Percentiles rank a stretch among this genome's conserved stretches.
Conservation (phyloP, 169 alveolate genomes). For the Perkinsus marinus region DNA sequence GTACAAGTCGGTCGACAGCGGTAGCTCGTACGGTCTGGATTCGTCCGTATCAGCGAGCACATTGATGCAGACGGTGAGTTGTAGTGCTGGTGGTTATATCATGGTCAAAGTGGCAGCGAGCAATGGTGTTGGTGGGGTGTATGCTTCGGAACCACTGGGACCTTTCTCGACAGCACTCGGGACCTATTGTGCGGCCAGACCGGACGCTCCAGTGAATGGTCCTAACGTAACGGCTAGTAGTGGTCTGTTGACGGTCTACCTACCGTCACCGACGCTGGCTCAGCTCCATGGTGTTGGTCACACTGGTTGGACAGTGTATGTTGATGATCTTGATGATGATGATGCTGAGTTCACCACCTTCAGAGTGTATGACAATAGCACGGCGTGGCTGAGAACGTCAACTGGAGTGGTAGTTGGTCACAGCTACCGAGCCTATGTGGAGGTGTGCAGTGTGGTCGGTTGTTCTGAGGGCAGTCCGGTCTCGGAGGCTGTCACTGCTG, state of each 20-base stretch:
- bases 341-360: background rate
- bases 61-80: background rate
- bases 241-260: background rate
- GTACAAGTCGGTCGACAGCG: background rate
- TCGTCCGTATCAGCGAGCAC: background rate
- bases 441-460: background rate
- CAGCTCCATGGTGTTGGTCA: background rate
- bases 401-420: background rate
- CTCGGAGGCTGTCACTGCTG: background rate
- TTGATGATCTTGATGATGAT: constrained; percentile 1
- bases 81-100: background rate
- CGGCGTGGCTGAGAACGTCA: background rate
- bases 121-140: constrained; percentile 5
- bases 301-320: background rate
- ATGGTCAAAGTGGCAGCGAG: constrained; percentile 4
- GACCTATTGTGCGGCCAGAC: background rate
- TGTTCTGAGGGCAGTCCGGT: background rate
- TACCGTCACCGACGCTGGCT: background rate
- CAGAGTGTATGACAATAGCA: background rate
- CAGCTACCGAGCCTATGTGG: constrained; percentile 1
- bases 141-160: background rate
- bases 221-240: background rate
- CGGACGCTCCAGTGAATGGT: background rate
- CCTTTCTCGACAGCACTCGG: background rate
- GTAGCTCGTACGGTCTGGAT: background rate